phyloP scores from a whole-genome alignment of 164 flowering plant species.

The Euptelea pleiosperma region DNA sequence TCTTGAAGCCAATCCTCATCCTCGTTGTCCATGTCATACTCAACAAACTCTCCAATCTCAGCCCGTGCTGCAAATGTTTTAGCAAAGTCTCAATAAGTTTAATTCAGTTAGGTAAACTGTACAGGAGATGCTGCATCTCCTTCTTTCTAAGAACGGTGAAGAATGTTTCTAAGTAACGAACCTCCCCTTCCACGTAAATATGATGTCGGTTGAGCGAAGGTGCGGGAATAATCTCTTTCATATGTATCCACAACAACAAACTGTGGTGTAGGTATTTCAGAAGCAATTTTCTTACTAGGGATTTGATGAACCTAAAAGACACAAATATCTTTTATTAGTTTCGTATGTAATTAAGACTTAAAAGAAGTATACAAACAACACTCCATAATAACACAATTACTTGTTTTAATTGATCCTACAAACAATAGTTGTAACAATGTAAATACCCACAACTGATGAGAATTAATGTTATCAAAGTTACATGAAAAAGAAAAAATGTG shows the following conservation, averaged over 20 bases:
- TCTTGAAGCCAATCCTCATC: constrained; percentile 96
- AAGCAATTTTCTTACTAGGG: constrained; percentile 56
- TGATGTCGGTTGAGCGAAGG: constrained; percentile 76
- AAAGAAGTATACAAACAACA: too few species aligned
- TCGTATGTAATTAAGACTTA: too few species aligned
- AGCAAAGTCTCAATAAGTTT: not conserved
- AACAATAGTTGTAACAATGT: too few species aligned
- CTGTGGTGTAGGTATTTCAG: constrained; percentile 95
- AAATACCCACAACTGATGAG: too few species aligned
- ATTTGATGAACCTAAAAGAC: constrained; percentile 45
- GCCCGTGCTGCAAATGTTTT: constrained; percentile 60
- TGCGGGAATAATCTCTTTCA: constrained; percentile 86
- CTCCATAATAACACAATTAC: too few species aligned
- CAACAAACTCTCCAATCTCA: constrained; percentile 94
- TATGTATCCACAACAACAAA: constrained; percentile 88
- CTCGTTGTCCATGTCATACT: constrained; percentile 96
- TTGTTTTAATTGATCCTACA: too few species aligned
- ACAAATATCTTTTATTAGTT: not conserved
- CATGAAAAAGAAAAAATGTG: too few species aligned
- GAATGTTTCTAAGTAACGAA: constrained; percentile 19
- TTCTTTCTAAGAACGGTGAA: not conserved
- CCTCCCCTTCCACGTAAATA: constrained; percentile 97
- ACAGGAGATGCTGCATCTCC: not conserved
- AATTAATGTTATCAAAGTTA: too few species aligned
- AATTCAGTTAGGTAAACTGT: not conserved